Base-by-base conservation (phyloP, 176 grass and related monocot genomes). In the Rhynchospora breviuscula region DNA sequence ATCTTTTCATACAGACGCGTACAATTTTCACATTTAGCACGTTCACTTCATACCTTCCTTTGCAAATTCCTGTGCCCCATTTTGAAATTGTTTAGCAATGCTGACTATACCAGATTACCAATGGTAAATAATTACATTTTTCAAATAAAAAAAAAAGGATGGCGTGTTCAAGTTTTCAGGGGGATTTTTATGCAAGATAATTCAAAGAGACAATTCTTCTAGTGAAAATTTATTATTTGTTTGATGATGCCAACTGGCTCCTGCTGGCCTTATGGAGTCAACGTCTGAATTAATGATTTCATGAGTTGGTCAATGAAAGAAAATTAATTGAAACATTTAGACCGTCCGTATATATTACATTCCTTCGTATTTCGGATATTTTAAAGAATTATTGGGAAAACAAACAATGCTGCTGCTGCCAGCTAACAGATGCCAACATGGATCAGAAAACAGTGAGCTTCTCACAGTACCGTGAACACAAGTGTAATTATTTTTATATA, bases 211-310 rank as follows among this genome's bases (percentile, higher is more conserved):
- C 51, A 78, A 78, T 78, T 33, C 13, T n/a, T 17, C 51, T 31
- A 40, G 35, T 40, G 47, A 77, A 53, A 77, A 29, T 56, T 48
- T 17, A 15, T 13, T 33, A 31, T 57, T 78, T 22, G 23, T 56
- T 18, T 72, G 44, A 45, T 59, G 8, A 51, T 82, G 43, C 60
- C 80, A 82, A 56, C 80, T 82, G 80, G 46, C 63, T 31, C 80
- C 47, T 68, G 46, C 62, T 82, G 62, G 79, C 23, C 21, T 53
- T 66, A 6, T 68, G 58, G 22, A 65, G 80, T 82, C 80, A 82
- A 82, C 80, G 2, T 51, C 62, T 82, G 22, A 82, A 81, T 21
- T 64, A 46, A 80, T 63, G 2, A 45, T 8, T 45, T 40, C 35
- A 40, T 26, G 54, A 31, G 63, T 19, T 63, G 25, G 7, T 63